These are phyloP conservation scores for Rhododendron mucronatum DNA, from an alignment of 148 eudicot genomes.

Conservation along the genomic window DNA sequence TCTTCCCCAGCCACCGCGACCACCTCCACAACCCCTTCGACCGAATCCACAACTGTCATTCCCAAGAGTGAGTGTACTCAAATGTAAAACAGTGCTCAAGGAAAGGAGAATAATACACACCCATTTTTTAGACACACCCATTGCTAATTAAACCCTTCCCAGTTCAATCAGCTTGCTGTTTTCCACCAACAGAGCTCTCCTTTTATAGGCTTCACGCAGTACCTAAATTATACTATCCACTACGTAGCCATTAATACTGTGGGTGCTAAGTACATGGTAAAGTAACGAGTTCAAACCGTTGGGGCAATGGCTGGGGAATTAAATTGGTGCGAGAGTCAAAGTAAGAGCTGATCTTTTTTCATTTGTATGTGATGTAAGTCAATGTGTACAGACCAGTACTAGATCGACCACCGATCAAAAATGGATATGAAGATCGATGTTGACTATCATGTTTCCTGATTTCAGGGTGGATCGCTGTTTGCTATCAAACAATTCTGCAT, in stretches of 20 bases:
- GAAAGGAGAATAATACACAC: constrained; percentile 3
- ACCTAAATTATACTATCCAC: background rate
- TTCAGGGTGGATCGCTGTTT: background rate
- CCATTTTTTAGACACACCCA: constrained; percentile 15
- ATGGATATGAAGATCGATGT: background rate
- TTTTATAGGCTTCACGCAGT: constrained; percentile 8
- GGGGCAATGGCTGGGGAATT: constrained; percentile 18
- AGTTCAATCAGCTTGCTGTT: constrained; percentile 6
- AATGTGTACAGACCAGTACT: background rate
- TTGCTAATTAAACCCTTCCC: background rate
- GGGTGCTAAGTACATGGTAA: background rate
- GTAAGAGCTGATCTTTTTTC: background rate
- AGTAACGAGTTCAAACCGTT: constrained; percentile 13
- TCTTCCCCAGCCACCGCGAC: constrained; percentile 11
- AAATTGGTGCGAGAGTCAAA: background rate
- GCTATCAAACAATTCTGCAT: background rate
- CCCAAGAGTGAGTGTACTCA: constrained; percentile 20
- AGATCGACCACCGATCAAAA: background rate
- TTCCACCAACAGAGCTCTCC: background rate
- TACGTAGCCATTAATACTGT: constrained; percentile 12
- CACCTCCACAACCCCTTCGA: constrained; percentile 13
- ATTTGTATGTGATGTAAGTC: too few species aligned
- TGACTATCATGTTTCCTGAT: background rate
- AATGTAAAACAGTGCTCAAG: constrained; percentile 17
- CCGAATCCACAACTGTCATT: constrained; percentile 6